Percentiles rank a stretch among this genome's conserved stretches.
phyloP scores from a whole-genome alignment of 208 protist genomes.

The Naegleria fowleri region DNA sequence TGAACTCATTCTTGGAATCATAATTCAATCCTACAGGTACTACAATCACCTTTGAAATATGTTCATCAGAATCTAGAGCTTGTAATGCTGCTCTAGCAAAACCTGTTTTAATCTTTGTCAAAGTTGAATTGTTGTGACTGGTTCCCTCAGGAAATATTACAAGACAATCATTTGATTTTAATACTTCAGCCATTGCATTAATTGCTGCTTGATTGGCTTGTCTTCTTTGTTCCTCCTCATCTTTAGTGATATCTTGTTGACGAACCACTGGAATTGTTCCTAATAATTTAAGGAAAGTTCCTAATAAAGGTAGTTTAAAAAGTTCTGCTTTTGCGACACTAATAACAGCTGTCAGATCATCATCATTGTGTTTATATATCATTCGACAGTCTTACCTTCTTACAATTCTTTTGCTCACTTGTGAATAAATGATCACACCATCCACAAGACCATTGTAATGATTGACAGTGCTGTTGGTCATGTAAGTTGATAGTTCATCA shows the following conservation, averaged over 20 bases:
- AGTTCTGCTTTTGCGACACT: background rate
- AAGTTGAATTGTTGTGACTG: background rate
- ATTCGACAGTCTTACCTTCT: too few relatives aligned
- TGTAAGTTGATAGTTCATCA: background rate
- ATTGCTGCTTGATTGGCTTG: background rate
- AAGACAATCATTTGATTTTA: background rate
- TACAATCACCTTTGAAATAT: background rate
- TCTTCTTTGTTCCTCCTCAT: background rate
- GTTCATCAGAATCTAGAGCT: background rate
- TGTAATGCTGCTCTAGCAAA: slow-evolving; percentile 1
- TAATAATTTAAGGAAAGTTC: background rate
- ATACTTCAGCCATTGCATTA: slow-evolving; percentile 9
- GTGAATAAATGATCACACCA: background rate
- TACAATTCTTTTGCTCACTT: background rate
- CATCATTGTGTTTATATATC: too few relatives aligned
- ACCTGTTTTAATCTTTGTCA: background rate
- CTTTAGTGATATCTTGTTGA: background rate
- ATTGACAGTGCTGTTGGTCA: background rate
- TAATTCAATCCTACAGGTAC: slow-evolving; percentile 20
- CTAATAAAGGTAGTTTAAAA: slow-evolving; percentile 8
- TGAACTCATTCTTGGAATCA: background rate
- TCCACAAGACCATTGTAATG: slow-evolving; percentile 15
- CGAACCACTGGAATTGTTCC: background rate
- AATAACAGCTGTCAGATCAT: too few relatives aligned
- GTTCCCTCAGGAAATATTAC: slow-evolving; percentile 13